Percentiles rank a stretch among this genome's conserved stretches.
These are phyloP conservation scores for Backusella psychrophila DNA, from an alignment of 192 early-diverging fungal genomes.

Conservation along the genomic window DNA sequence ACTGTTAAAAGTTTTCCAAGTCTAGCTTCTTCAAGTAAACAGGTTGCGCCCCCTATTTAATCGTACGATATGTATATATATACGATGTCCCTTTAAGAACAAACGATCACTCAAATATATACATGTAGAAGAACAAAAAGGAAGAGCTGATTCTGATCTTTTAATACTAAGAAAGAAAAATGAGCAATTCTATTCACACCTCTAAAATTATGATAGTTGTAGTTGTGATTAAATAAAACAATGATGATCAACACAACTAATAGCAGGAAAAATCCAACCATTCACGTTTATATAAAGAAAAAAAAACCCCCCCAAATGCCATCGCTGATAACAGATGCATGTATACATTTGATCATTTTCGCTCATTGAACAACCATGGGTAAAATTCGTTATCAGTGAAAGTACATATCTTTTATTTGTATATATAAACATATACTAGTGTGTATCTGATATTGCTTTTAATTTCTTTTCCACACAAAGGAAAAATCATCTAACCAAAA, in stretches of 20 bases:
- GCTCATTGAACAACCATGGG: neutral
- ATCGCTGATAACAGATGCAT: neutral
- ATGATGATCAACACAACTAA: neutral
- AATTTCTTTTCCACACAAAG: neutral
- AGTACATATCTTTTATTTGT: neutral
- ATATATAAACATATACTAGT: neutral
- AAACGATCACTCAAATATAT: neutral
- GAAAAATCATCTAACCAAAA: neutral
- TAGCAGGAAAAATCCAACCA: neutral
- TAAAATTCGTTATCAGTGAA: too few relatives aligned
- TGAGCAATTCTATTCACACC: neutral
- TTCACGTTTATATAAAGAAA: neutral
- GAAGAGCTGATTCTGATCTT: neutral
- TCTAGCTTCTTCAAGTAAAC: neutral
- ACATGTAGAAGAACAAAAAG: too few relatives aligned
- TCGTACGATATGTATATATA: neutral
- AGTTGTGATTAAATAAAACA: neutral
- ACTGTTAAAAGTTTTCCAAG: neutral
- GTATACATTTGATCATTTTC: neutral
- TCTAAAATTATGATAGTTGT: too few relatives aligned
- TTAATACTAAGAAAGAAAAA: neutral
- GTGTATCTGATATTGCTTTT: neutral
- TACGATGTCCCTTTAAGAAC: neutral
- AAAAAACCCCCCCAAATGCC: neutral
- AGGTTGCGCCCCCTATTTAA: neutral